These are phyloP conservation scores for Acacia acuminata DNA, from an alignment of 306 rosid species.

Conservation along the genomic window DNA sequence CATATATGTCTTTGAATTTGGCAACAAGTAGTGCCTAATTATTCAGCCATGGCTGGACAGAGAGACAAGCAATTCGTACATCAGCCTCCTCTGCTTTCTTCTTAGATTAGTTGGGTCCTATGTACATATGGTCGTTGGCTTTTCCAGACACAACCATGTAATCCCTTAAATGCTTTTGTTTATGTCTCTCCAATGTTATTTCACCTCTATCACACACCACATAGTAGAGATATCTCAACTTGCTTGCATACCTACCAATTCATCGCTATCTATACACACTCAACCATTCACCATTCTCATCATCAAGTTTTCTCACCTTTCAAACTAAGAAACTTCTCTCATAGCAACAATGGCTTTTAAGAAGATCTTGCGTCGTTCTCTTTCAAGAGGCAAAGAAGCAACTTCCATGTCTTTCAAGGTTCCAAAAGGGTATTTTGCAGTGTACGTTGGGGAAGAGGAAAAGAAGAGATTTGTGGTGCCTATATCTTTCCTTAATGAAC, in stretches of 20 bases:
- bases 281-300: background rate
- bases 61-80: background rate
- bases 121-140: background rate
- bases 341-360: slow-evolving; percentile 27
- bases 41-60: background rate
- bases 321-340: background rate
- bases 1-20: background rate
- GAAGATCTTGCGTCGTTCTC: slow-evolving; percentile 25
- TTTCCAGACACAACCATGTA: slow-evolving; percentile 27
- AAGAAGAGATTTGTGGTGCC: slow-evolving; percentile 43
- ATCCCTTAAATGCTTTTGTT: slow-evolving; percentile 10
- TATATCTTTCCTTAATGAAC: slow-evolving; percentile 38
- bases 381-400: slow-evolving; percentile 2
- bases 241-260: background rate
- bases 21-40: background rate
- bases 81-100: background rate
- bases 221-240: background rate
- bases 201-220: background rate
- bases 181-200: background rate
- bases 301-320: slow-evolving; percentile 14
- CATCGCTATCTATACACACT: slow-evolving; percentile 14
- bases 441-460: slow-evolving; percentile 40
- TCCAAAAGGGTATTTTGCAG: slow-evolving; percentile 36
- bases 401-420: background rate
- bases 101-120: background rate